Evolutionary conservation across 1,284 basidiomycete genomes (phyloP).

Genomic region (Chondrostereum purpureum): DNA sequence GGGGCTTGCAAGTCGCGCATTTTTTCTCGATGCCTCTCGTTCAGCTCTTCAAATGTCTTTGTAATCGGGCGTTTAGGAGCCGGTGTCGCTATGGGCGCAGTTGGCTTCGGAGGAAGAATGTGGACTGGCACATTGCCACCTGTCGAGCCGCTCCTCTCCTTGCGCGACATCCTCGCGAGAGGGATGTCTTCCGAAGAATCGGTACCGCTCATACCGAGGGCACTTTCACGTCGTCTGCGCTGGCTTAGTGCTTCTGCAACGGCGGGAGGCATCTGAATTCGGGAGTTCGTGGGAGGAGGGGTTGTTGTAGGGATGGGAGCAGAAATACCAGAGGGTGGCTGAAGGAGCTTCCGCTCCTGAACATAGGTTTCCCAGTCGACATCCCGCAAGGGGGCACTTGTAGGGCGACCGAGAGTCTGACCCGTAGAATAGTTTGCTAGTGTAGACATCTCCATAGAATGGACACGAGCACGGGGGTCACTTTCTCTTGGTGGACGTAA

Average conservation of each 20-base stretch:
- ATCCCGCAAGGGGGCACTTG: slow-evolving; percentile 62
- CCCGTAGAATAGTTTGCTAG: slow-evolving; percentile 39
- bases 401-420: slow-evolving; percentile 57
- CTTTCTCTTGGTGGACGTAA: slow-evolving; percentile 57
- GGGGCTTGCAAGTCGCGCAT: slow-evolving; percentile 70
- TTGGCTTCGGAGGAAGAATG: slow-evolving; percentile 56
- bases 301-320: slow-evolving; percentile 61
- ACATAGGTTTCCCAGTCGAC: slow-evolving; percentile 75
- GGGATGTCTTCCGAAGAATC: slow-evolving; percentile 50
- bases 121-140: slow-evolving; percentile 38
- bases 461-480: slow-evolving; percentile 59
- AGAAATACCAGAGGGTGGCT: slow-evolving; percentile 73
- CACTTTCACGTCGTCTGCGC: slow-evolving; percentile 62
- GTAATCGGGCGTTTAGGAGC: slow-evolving; percentile 42
- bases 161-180: slow-evolving; percentile 29
- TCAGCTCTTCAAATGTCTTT: slow-evolving; percentile 73
- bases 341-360: slow-evolving; percentile 70
- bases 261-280: slow-evolving; percentile 56
- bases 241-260: slow-evolving; percentile 66
- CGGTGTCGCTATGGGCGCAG: slow-evolving; percentile 34
- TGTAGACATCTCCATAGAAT: slow-evolving; percentile 61
- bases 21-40: slow-evolving; percentile 76
- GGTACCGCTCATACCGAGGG: slow-evolving; percentile 34
- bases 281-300: slow-evolving; percentile 25
- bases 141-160: slow-evolving; percentile 27